phyloP scores from a whole-genome alignment of 805 yeast genomes.

The Kodamaea leandrae region DNA sequence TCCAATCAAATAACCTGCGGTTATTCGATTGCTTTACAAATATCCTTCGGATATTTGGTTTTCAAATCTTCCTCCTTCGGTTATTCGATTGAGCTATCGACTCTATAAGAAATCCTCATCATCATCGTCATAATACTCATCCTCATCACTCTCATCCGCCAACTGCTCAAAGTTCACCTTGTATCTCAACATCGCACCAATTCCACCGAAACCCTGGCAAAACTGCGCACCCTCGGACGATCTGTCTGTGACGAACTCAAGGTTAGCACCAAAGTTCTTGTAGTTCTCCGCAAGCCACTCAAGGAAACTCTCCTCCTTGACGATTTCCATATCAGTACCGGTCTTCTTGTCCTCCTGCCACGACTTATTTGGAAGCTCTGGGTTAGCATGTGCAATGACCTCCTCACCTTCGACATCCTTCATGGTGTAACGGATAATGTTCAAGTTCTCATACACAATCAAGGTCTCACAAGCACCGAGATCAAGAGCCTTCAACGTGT shows the following conservation, averaged over 20 bases:
- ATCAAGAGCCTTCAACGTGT: constrained; percentile 93
- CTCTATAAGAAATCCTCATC: constrained; percentile 33
- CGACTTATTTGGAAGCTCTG: constrained; percentile 70
- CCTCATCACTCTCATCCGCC: constrained; percentile 81
- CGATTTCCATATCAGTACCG: constrained; percentile 89
- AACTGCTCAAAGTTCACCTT: constrained; percentile 96
- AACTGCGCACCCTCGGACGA: constrained; percentile 99
- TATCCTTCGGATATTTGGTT: too few relatives aligned
- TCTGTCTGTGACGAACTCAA: constrained; percentile 95
- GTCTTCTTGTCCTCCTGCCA: constrained; percentile 78
- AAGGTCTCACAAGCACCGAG: constrained; percentile 93
- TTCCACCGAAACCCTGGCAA: constrained; percentile 97
- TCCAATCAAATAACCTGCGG: too few relatives aligned
- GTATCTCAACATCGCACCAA: constrained; percentile 94
- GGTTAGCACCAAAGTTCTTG: constrained; percentile 87
- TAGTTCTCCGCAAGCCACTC: constrained; percentile 99
- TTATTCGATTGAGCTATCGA: too few relatives aligned
- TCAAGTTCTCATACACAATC: constrained; percentile 91
- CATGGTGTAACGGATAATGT: constrained; percentile 75
- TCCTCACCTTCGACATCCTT: constrained; percentile 81
- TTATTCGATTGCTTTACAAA: too few relatives aligned
- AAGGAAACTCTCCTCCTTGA: constrained; percentile 78
- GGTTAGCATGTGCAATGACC: constrained; percentile 68
- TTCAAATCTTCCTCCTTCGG: too few relatives aligned
- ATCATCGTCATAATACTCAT: constrained; percentile 76